Percentiles rank a stretch among this genome's conserved stretches.
phyloP scores from a whole-genome alignment of 2,329 filamentous ascomycete species.

The Amesomyces nigricolor region DNA sequence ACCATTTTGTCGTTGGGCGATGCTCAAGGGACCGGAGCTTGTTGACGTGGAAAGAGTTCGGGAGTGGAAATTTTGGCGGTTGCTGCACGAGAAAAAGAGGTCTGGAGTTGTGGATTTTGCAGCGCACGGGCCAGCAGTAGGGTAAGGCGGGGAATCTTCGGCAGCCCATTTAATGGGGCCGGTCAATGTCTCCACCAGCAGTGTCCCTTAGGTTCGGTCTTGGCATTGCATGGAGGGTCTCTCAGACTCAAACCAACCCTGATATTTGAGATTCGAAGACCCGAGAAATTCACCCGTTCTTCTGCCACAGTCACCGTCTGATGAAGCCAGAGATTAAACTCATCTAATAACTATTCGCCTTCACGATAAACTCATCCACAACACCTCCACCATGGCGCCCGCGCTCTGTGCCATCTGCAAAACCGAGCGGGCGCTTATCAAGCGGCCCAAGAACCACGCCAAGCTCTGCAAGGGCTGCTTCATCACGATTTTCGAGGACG shows the following conservation, averaged over 20 bases:
- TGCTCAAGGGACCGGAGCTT: constrained; percentile 39
- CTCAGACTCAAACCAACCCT: background rate
- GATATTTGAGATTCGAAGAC: background rate
- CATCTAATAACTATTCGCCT: background rate
- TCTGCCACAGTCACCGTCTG: too few relatives aligned
- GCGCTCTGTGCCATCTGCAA: constrained; percentile 71
- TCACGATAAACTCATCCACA: background rate
- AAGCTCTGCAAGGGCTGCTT: constrained; percentile 92
- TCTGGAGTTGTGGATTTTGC: constrained; percentile 23
- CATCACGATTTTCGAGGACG: constrained; percentile 78
- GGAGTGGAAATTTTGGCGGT: constrained; percentile 20
- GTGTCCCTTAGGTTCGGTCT: background rate
- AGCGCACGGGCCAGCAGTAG: constrained; percentile 22
- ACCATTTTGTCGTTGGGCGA: constrained; percentile 55
- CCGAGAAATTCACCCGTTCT: background rate
- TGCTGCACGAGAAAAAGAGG: constrained; percentile 23
- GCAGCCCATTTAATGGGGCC: background rate
- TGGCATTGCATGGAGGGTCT: background rate
- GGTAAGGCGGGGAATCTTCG: constrained; percentile 24
- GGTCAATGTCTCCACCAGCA: background rate
- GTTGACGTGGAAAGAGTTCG: constrained; percentile 34
- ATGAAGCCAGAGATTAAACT: background rate
- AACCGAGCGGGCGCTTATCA: constrained; percentile 74
- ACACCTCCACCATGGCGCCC: constrained; percentile 59
- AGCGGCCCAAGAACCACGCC: constrained; percentile 89